Percentiles rank a stretch among this genome's conserved stretches.
Evolutionary conservation across 2,329 filamentous ascomycete species (phyloP).

Genomic region (Plectosphaerella sp.): DNA sequence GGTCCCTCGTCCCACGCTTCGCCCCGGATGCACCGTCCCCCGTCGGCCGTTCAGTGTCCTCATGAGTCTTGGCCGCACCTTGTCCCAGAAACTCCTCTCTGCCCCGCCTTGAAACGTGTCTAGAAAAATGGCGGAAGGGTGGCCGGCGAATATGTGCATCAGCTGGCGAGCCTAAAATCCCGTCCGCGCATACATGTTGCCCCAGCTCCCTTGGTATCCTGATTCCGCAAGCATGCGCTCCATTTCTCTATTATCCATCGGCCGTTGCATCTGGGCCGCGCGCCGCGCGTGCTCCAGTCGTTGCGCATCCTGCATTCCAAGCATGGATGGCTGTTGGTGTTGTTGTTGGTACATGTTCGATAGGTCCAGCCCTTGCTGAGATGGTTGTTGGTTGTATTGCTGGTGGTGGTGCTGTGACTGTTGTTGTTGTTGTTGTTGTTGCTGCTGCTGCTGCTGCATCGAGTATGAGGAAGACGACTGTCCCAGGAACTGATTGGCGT

Average conservation of each 20-base stretch:
- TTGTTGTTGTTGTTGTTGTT: constrained; percentile 22
- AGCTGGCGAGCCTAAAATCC: constrained; percentile 6
- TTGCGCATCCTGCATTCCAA: constrained; percentile 9
- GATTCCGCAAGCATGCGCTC: constrained; percentile 13
- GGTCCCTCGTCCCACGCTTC: too few relatives aligned
- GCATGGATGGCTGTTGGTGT: constrained; percentile 3
- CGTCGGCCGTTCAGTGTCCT: too few relatives aligned
- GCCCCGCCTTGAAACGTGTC: too few relatives aligned
- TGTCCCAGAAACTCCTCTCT: too few relatives aligned
- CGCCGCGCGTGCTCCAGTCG: constrained; percentile 11
- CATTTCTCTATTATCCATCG: constrained; percentile 7
- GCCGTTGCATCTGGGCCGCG: constrained; percentile 11
- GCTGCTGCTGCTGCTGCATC: constrained; percentile 42
- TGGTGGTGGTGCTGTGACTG: constrained; percentile 23
- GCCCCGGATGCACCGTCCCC: too few relatives aligned
- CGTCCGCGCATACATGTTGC: constrained; percentile 11
- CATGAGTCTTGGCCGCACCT: too few relatives aligned
- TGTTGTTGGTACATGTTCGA: constrained; percentile 10
- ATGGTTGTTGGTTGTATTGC: constrained; percentile 15
- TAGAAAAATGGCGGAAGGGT: too few relatives aligned
- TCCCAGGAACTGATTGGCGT: constrained; percentile 64
- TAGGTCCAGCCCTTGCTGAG: constrained; percentile 9
- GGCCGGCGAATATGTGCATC: too few relatives aligned
- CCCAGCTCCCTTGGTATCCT: constrained; percentile 12
- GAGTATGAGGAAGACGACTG: constrained; percentile 65